phyloP scores from a whole-genome alignment of 805 yeast genomes.

The Spathaspora girioi region DNA sequence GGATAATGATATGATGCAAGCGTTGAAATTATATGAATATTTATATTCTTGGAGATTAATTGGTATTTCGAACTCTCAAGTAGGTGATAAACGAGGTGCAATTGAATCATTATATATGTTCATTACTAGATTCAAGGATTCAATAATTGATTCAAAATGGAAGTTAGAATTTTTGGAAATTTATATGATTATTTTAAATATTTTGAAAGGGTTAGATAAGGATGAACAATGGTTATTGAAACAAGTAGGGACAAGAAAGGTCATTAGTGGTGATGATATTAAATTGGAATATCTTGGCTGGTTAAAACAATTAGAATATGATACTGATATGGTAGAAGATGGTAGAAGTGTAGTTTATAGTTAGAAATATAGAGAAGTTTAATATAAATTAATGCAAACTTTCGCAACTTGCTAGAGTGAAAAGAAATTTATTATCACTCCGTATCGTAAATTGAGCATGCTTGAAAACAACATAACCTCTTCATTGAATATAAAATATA shows the following conservation, averaged over 20 bases:
- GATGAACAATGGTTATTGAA: conserved; percentile 38
- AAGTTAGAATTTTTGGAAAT: conserved; percentile 38
- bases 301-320: conserved; percentile 29
- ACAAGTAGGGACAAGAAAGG: not conserved
- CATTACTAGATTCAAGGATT: conserved; percentile 28
- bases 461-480: too few relatives aligned
- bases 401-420: too few relatives aligned
- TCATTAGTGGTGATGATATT: conserved; percentile 21
- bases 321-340: not conserved
- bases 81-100: conserved; percentile 35
- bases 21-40: conserved; percentile 34
- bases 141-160: conserved; percentile 17
- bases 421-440: too few relatives aligned
- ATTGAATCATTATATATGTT: conserved; percentile 36
- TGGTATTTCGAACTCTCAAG: conserved; percentile 14
- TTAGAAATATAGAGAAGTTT: not conserved
- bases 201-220: conserved; percentile 28
- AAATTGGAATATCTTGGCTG: conserved; percentile 31
- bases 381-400: too few relatives aligned
- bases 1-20: conserved; percentile 19
- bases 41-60: conserved; percentile 40
- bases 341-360: not conserved
- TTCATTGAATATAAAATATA: too few relatives aligned
- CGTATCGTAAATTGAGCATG: too few relatives aligned
- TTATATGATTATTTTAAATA: conserved; percentile 38